Evolutionary conservation across 208 protist species (phyloP).

Genomic region (Leishmania major): DNA sequence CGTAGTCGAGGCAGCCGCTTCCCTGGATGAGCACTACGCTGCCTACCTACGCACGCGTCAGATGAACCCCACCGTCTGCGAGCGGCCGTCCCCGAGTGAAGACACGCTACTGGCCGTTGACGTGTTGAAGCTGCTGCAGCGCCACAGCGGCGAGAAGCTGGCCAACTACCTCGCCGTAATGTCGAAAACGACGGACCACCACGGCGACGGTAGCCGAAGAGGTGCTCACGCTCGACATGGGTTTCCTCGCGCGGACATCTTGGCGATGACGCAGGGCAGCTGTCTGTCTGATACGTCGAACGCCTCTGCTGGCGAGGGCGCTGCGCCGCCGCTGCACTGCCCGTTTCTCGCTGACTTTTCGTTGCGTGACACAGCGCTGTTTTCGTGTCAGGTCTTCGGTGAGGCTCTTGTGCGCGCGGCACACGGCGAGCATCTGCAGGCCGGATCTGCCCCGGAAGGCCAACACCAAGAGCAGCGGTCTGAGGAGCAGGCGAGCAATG

Average conservation of each 20-base stretch:
- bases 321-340: background rate
- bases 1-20: background rate
- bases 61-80: constrained; percentile 10
- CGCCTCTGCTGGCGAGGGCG: no score
- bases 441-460: background rate
- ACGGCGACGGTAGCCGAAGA: background rate
- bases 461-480: constrained; percentile 12
- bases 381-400: constrained; percentile 24
- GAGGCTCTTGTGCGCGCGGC: constrained; percentile 29
- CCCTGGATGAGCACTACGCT: constrained; percentile 6
- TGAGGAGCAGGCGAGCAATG: constrained; percentile 28
- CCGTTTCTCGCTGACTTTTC: constrained; percentile 18
- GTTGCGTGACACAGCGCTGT: constrained; percentile 26
- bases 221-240: background rate
- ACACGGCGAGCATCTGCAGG: constrained; percentile 11
- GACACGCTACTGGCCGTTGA: constrained; percentile 22
- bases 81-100: constrained; percentile 7
- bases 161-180: background rate
- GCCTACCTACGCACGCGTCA: constrained; percentile 22
- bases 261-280: background rate
- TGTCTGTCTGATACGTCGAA: background rate
- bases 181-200: background rate
- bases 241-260: background rate
- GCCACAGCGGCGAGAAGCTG: background rate
- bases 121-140: constrained; percentile 18